Conservation (phyloP, 345 rosid genomes). For the Aurinia saxatilis region DNA sequence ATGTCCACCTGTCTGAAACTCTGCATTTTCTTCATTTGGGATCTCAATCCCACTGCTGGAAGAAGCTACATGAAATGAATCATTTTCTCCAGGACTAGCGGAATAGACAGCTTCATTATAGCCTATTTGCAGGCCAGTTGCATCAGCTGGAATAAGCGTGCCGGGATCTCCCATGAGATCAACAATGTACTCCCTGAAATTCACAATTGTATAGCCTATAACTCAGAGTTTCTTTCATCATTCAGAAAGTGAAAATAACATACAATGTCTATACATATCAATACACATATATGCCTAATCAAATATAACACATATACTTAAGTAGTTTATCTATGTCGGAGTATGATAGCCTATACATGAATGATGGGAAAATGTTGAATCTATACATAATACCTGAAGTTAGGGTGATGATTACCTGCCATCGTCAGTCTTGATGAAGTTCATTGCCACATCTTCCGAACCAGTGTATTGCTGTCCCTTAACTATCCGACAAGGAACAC, state of each 20-base stretch:
- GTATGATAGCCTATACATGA: not conserved
- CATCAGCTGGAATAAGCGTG: conserved; percentile 89
- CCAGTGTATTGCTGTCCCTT: conserved; percentile 89
- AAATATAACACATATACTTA: not conserved
- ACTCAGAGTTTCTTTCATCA: not conserved
- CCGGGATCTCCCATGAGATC: conserved; percentile 98
- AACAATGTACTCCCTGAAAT: conserved; percentile 85
- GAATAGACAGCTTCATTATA: conserved; percentile 49
- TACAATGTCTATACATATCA: no score
- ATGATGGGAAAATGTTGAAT: not conserved
- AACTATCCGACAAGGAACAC: conserved; percentile 86
- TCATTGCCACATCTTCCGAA: conserved; percentile 83
- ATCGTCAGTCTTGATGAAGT: conserved; percentile 79
- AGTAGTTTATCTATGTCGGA: not conserved
- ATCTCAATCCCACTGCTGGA: conserved; percentile 60
- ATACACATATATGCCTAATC: not conserved
- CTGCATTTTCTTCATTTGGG: conserved; percentile 48
- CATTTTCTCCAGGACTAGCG: conserved; percentile 49
- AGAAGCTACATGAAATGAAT: conserved; percentile 49
- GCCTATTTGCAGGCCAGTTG: conserved; percentile 55
- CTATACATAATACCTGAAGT: conserved; percentile 12
- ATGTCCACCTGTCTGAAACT: conserved; percentile 40
- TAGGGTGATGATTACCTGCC: conserved; percentile 59
- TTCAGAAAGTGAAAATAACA: no score
- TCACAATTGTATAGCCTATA: not conserved